phyloP scores from a whole-genome alignment of 176 grass and related monocot genomes.

The Aegilops sharonensis region DNA sequence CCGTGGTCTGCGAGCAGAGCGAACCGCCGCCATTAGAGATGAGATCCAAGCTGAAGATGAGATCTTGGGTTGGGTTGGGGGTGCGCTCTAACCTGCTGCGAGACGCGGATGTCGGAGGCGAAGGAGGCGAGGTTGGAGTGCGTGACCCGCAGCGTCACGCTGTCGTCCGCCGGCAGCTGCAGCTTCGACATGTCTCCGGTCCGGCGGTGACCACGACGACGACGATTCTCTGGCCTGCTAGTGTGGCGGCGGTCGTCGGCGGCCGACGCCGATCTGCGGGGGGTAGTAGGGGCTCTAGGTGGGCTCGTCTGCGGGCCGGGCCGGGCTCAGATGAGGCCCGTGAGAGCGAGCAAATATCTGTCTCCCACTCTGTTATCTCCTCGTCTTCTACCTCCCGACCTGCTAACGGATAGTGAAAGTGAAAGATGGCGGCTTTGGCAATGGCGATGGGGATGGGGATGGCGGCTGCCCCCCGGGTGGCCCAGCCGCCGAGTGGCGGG shows the following conservation, averaged over 20 bases:
- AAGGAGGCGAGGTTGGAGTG: slow-evolving; percentile 90
- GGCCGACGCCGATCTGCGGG: not conserved
- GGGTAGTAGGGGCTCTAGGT: not conserved
- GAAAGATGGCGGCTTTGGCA: slow-evolving; percentile 28
- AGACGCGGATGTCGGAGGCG: slow-evolving; percentile 76
- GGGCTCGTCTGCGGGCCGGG: not conserved
- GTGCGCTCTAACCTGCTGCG: slow-evolving; percentile 38
- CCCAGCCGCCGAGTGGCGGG: not conserved
- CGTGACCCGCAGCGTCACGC: slow-evolving; percentile 62
- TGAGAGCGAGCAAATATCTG: not conserved
- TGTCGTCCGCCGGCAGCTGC: slow-evolving; percentile 70
- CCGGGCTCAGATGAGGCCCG: not conserved
- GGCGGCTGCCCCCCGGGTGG: not conserved
- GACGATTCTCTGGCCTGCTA: not conserved
- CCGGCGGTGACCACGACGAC: not conserved
- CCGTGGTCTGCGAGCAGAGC: slow-evolving; percentile 39
- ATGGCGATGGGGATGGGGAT: not conserved
- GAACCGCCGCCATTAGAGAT: not conserved
- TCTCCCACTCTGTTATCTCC: not conserved
- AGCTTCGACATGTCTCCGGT: slow-evolving; percentile 48
- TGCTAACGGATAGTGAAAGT: not conserved
- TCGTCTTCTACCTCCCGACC: not conserved
- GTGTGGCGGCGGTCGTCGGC: not conserved
- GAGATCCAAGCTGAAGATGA: not conserved
- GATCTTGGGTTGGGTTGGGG: not conserved